These are phyloP conservation scores for Pichia phayaonensis DNA, from an alignment of 805 yeast species.

Conservation along the genomic window DNA sequence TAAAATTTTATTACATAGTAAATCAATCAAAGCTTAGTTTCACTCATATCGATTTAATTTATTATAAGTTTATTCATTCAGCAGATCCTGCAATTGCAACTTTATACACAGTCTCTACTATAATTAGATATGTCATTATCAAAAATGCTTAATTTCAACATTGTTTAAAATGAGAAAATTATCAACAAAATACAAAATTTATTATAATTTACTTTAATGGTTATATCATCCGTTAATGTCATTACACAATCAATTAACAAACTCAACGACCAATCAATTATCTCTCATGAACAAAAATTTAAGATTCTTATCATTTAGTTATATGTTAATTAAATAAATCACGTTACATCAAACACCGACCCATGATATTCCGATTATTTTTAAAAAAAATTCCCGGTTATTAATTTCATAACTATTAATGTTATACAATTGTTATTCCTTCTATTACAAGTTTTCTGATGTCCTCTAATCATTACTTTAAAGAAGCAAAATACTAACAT, in stretches of 20 bases:
- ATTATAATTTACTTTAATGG: not conserved
- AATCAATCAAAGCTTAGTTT: not conserved
- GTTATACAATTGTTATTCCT: not conserved
- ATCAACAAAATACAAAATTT: too few relatives aligned
- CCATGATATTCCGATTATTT: too few relatives aligned
- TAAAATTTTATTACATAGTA: not conserved
- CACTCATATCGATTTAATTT: not conserved
- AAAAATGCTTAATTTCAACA: not conserved
- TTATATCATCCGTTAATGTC: not conserved
- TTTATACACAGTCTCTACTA: not conserved
- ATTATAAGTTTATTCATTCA: not conserved
- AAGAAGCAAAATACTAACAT: not conserved
- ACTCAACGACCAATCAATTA: too few relatives aligned
- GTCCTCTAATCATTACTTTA: not conserved
- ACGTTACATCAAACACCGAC: not conserved
- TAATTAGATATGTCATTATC: not conserved
- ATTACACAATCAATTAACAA: too few relatives aligned
- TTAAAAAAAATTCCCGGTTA: too few relatives aligned
- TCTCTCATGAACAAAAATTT: not conserved
- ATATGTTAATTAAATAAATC: not conserved
- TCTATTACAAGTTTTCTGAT: not conserved
- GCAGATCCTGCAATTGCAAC: not conserved
- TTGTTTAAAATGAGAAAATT: not conserved
- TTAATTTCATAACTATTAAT: too few relatives aligned
- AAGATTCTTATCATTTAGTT: not conserved